Percentiles rank a stretch among this genome's conserved stretches.
phyloP scores from a whole-genome alignment of 2,329 filamentous ascomycete genomes.

The Camillea tinctor region DNA sequence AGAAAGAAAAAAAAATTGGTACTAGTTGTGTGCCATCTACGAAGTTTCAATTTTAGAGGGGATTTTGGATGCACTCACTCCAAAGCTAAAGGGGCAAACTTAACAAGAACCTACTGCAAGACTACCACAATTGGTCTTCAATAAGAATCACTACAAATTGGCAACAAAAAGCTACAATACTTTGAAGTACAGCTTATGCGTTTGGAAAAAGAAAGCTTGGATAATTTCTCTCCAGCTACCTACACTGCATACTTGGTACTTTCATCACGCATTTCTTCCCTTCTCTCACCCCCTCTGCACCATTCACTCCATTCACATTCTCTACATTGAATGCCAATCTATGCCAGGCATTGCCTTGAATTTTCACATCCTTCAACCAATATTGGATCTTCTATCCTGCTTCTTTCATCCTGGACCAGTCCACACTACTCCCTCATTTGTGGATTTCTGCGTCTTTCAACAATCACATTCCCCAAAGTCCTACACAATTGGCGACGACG shows the following conservation, averaged over 20 bases:
- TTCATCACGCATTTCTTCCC: no score
- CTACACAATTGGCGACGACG: neutral
- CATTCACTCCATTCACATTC: neutral
- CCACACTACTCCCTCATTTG: neutral
- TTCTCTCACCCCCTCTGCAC: neutral
- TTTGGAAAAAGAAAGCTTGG: neutral
- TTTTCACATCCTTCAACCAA: neutral
- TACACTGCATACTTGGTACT: neutral
- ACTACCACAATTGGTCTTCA: no score
- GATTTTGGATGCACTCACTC: no score
- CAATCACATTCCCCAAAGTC: neutral
- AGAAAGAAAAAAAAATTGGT: no score
- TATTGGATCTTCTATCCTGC: no score
- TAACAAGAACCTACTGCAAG: no score
- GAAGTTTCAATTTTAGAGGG: no score
- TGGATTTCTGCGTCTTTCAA: neutral
- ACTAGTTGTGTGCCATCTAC: no score
- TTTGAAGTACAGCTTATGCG: neutral
- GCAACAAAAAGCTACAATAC: neutral
- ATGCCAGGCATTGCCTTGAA: neutral
- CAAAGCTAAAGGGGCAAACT: no score
- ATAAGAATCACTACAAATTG: neutral
- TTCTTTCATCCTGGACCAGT: neutral
- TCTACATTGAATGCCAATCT: neutral
- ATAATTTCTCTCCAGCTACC: neutral